A percentile compares a stretch with the other conserved stretches of the same genome.
Evolutionary conservation across 768 basidiomycete genomes (phyloP).

Genomic region (Rhizopogon vesiculosus): DNA sequence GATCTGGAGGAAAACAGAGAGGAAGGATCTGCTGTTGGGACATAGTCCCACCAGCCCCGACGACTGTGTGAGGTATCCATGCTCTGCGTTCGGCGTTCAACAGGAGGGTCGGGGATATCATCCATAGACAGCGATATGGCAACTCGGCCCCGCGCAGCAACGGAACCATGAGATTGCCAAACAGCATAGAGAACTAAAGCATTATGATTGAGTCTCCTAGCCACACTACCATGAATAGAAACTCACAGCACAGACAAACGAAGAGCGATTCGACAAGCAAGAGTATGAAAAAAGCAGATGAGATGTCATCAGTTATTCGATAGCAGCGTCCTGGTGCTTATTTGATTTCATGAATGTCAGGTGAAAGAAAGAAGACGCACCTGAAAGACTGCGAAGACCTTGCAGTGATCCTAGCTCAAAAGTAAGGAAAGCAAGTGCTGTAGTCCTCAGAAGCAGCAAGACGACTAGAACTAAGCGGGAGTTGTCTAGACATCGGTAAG

Average conservation of each 20-base stretch:
- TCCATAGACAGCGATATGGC: constrained; percentile 46
- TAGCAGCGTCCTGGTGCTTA: constrained; percentile 41
- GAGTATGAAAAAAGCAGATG: constrained; percentile 40
- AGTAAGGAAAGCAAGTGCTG: constrained; percentile 36
- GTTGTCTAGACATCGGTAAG: constrained; percentile 59
- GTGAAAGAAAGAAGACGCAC: constrained; percentile 22
- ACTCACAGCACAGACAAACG: constrained; percentile 57
- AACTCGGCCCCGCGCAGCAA: constrained; percentile 50
- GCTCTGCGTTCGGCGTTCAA: constrained; percentile 1
- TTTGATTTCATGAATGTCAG: not conserved
- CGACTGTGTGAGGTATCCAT: constrained; percentile 12
- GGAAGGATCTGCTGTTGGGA: constrained; percentile 24
- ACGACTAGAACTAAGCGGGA: constrained; percentile 47
- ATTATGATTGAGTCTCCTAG: not conserved
- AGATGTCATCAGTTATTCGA: constrained; percentile 25
- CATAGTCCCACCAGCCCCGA: constrained; percentile 56
- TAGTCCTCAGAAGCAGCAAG: constrained; percentile 37
- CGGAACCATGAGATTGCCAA: constrained; percentile 46
- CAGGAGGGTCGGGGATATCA: constrained; percentile 25
- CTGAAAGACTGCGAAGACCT: constrained; percentile 43
- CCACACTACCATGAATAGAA: not conserved
- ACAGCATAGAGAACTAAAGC: constrained; percentile 49
- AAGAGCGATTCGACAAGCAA: constrained; percentile 54
- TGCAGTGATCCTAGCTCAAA: constrained; percentile 36
- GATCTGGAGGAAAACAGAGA: not conserved